Base-by-base conservation (phyloP, 441 rosid genomes). In the Raphanus hybrid region DNA sequence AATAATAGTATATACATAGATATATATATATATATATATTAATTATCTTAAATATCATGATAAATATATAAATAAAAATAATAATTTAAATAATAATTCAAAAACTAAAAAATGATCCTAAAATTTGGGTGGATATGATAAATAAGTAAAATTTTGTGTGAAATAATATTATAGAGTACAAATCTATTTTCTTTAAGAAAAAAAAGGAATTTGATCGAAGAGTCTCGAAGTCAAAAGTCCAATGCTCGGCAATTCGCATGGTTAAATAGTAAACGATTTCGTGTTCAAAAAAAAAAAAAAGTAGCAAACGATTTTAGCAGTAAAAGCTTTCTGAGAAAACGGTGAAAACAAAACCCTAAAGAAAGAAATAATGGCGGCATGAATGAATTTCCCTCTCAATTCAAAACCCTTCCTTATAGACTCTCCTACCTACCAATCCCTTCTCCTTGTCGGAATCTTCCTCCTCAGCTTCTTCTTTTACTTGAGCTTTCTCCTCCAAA, bases 301-400 rank as follows among this genome's bases (percentile, higher is more conserved):
- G 7, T 45, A 45, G 4, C 1, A 29, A 29, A 29, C 34, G 34
- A 29, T 29, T 29, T 29, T 34, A 45, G 3, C 5, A 9, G 5
- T 10, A 37, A 37, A 37, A 37, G 8, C 41, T 37, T 37, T 2
- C 2, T 0, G 9, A 37, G 41, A 8, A 37, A 37, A 6, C 8
- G 41, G 41, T 37, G 26, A 69, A 79, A 48, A 14, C 57, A 29
- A 45, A 64, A 60, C 67, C 74, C 74, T 60, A 63, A 64, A 67
- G 73, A 35, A 35, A 35, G 1, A 35, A 35, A 37, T 2, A 5
- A 61, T 69, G 86, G 89, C 86, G 87, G 86, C 78, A 63, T 69
- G 57, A 74, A 63, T 69, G 57, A 74, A 73, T 87, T 88, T 86
- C 93, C 89, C 91, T 86, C 91, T 84, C 35, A 27, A 78, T 82